Percentiles rank a stretch among this genome's conserved stretches.
phyloP scores from a whole-genome alignment of 2,329 filamentous ascomycete genomes.

The Aureobasidium subglaciale region DNA sequence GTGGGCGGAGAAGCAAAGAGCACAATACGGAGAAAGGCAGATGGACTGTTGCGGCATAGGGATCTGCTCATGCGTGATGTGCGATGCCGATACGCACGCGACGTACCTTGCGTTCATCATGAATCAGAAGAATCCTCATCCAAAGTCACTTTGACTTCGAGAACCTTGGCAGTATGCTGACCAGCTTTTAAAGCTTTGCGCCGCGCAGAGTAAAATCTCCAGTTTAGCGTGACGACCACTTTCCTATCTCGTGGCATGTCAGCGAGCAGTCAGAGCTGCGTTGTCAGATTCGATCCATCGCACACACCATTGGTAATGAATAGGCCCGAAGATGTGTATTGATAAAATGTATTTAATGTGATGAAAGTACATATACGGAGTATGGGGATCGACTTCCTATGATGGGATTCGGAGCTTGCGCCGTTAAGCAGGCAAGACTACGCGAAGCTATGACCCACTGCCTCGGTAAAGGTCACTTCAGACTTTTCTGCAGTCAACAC shows the following conservation, averaged over 20 bases:
- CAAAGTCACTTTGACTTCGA: not conserved
- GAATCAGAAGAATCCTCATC: not conserved
- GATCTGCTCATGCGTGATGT: not conserved
- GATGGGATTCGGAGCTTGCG: not conserved
- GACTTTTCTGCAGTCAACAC: not conserved
- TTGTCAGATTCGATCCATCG: not conserved
- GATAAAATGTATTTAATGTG: not conserved
- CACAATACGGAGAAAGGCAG: not conserved
- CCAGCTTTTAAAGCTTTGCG: not conserved
- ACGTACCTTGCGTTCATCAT: constrained; percentile 9
- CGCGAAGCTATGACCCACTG: not conserved
- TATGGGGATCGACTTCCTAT: not conserved
- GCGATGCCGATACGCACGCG: not conserved
- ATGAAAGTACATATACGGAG: not conserved
- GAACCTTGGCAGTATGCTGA: not conserved
- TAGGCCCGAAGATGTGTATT: not conserved
- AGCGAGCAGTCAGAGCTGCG: not conserved
- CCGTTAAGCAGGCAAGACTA: not conserved
- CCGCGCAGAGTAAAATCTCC: constrained; percentile 2
- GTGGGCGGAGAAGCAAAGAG: not conserved
- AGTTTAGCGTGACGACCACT: not conserved
- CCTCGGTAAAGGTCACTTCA: not conserved
- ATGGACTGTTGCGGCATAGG: not conserved
- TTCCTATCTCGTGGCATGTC: not conserved
- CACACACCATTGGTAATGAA: no score